Evolutionary conservation across 1,284 basidiomycete genomes (phyloP), one percentile per base, ranked within the genome.

Genomic region (Trichosporon coremiiforme): DNA sequence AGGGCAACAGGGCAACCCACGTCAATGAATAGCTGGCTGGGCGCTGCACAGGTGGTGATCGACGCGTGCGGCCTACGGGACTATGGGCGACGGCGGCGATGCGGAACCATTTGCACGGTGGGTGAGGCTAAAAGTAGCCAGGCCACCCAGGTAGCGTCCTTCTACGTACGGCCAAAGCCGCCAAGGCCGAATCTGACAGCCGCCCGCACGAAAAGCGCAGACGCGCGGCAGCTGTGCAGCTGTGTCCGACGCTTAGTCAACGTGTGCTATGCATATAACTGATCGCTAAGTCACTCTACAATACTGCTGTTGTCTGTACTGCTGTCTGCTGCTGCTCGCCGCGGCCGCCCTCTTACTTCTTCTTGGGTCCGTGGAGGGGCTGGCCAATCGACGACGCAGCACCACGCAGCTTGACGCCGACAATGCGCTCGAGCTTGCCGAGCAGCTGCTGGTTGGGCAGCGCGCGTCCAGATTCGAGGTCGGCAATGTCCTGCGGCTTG

Each of bases 321-420:
- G 57, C 57, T n/a, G 31, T 9, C 57, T n/a, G n/a, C 29, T n/a
- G 15, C 31, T n/a, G 33, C 33, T 35, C 33, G 9, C 25, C 57
- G 15, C 57, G 29, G 29, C 29, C 17, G 41, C 12, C 41, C 36
- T 38, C 36, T 31, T 62, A 62, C 65, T 75, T 79, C 78, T 83
- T 80, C 78, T 82, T 82, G 76, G 82, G 82, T 17, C 79, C 81
- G 67, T 77, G 77, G 64, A 85, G 77, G 20, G 83, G 83, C 60
- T 78, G 79, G 47, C 84, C 84, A 64, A 85, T 84, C 60, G 76
- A 57, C 66, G 75, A 75, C 68, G 83, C 73, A 12, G 82, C 83
- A 89, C 95, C 95, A 78, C 96, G 89, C 71, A 99, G 88, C 85
- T 98, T 99, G 78, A 99, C 91, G 68, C 90, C 91, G 75, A 99